Evolutionary conservation across 2,329 filamentous ascomycete species (phyloP).

Genomic region (Niveomyces coronatus): DNA sequence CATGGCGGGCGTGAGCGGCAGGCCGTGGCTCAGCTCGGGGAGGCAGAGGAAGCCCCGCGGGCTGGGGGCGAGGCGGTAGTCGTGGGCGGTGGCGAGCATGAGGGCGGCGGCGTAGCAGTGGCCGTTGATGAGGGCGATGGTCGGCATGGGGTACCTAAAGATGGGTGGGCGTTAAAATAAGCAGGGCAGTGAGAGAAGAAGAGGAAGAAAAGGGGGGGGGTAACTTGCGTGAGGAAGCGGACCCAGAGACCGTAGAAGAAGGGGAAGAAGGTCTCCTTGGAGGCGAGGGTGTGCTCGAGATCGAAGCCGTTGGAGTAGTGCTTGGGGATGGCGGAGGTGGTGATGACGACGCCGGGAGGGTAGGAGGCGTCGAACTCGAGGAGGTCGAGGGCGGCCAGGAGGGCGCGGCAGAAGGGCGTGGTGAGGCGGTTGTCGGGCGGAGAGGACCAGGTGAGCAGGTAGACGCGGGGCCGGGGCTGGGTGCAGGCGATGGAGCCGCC

Average conservation of each 20-base stretch:
- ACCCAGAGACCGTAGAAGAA: constrained; percentile 55
- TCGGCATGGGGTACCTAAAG: constrained; percentile 63
- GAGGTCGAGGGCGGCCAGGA: constrained; percentile 64
- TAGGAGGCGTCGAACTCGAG: constrained; percentile 54
- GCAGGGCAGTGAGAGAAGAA: too few relatives aligned
- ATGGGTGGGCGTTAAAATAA: neutral
- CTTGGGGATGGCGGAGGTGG: constrained; percentile 63
- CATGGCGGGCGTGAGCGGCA: constrained; percentile 66
- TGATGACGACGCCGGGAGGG: constrained; percentile 63
- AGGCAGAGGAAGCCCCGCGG: constrained; percentile 63
- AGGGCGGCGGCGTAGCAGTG: constrained; percentile 76
- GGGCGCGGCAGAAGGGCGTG: constrained; percentile 53
- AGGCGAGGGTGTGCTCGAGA: constrained; percentile 51
- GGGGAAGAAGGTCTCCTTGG: constrained; percentile 48
- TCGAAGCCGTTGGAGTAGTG: constrained; percentile 83
- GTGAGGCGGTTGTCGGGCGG: constrained; percentile 70
- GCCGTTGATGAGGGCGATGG: constrained; percentile 66
- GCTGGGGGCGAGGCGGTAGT: constrained; percentile 70
- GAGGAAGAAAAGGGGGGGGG: constrained; percentile 1
- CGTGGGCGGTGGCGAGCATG: constrained; percentile 73
- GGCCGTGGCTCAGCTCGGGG: constrained; percentile 74
- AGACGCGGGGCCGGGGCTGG: constrained; percentile 48
- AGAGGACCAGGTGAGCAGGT: constrained; percentile 61
- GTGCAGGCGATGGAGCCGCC: constrained; percentile 54
- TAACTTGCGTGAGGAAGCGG: constrained; percentile 35